phyloP scores from a whole-genome alignment of 139 green algal species.

The Tetraselmis chui region DNA sequence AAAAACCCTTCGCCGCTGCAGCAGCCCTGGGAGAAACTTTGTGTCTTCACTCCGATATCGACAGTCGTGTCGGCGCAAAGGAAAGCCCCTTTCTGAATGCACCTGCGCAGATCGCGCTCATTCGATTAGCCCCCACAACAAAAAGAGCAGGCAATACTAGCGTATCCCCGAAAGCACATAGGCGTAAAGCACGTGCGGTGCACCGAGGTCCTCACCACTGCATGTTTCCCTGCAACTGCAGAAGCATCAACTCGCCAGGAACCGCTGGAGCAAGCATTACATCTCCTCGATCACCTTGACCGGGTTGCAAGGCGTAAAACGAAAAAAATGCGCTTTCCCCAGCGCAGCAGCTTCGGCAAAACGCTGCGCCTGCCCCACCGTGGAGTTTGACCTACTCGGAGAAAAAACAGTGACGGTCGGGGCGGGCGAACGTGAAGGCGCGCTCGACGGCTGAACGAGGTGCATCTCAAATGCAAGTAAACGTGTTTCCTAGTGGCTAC shows the following conservation, averaged over 20 bases:
- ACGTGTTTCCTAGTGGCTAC: no score
- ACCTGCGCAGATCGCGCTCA: no score
- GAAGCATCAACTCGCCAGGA: constrained; percentile 31
- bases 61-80: constrained; percentile 25
- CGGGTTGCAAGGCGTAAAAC: constrained; percentile 20
- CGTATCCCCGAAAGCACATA: no score
- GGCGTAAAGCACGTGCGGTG: no score
- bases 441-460: background rate
- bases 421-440: background rate
- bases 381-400: constrained; percentile 15
- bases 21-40: constrained; percentile 19
- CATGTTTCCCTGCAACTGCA: constrained; percentile 18
- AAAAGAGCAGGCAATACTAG: no score
- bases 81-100: constrained; percentile 27
- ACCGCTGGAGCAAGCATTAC: constrained; percentile 28
- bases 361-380: constrained; percentile 12
- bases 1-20: constrained; percentile 37
- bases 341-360: constrained; percentile 32
- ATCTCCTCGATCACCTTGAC: constrained; percentile 16
- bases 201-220: constrained; percentile 13
- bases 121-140: no score
- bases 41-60: constrained; percentile 15
- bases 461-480: background rate
- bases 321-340: constrained; percentile 28
- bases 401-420: background rate